A percentile compares a stretch with the other conserved stretches of the same genome.
Conservation (phyloP, 805 yeast species). For the Lipomyces starkeyi region DNA sequence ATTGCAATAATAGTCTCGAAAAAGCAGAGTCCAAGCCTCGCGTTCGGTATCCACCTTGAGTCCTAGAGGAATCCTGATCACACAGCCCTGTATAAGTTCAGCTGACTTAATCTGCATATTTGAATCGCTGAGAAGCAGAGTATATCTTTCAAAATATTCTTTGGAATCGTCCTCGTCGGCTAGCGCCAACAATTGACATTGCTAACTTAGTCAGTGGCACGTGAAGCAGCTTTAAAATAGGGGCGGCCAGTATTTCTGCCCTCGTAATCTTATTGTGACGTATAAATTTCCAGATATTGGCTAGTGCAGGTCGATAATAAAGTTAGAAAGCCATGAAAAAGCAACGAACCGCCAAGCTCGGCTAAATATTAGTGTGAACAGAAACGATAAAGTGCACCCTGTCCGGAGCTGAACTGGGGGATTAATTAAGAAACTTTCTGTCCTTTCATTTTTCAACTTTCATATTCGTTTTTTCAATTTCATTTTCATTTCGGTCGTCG, state of each 20-base stretch:
- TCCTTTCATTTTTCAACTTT: background rate
- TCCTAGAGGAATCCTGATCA: too few species aligned
- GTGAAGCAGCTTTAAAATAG: background rate
- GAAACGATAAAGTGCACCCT: background rate
- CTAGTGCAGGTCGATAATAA: background rate
- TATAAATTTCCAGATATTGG: background rate
- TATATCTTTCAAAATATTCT: too few species aligned
- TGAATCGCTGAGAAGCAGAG: too few species aligned
- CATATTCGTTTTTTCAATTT: too few species aligned
- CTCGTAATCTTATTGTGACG: background rate
- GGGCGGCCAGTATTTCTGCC: background rate
- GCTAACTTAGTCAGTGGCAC: background rate
- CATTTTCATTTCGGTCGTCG: background rate
- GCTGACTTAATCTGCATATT: too few species aligned
- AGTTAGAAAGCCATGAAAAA: background rate
- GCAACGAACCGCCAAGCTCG: background rate
- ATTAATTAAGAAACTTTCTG: background rate
- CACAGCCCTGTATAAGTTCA: too few species aligned
- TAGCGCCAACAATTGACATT: too few species aligned
- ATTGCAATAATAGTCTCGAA: too few species aligned
- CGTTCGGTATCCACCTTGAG: too few species aligned
- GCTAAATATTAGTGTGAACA: background rate
- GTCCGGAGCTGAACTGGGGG: too few species aligned
- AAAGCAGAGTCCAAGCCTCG: too few species aligned
- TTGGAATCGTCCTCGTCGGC: too few species aligned